These are phyloP conservation scores for Boletus insuetus DNA, from an alignment of 768 basidiomycete genomes.

Conservation along the genomic window DNA sequence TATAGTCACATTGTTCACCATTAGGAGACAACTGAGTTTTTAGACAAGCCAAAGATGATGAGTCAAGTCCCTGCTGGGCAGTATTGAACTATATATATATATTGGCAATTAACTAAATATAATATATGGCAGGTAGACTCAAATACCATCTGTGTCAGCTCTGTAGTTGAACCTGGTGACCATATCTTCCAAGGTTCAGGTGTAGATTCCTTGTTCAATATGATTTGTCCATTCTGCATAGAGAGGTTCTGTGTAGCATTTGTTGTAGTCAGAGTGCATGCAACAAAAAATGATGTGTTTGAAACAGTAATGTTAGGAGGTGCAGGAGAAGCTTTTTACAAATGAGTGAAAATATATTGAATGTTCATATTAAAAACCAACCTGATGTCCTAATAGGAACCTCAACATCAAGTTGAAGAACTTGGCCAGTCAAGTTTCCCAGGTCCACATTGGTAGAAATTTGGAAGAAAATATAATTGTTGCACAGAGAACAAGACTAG, in stretches of 20 bases:
- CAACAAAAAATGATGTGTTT: neutral
- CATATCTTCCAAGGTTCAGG: conserved; percentile 1
- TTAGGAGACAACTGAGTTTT: neutral
- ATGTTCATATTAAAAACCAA: neutral
- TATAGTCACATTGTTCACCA: neutral
- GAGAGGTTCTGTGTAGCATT: neutral
- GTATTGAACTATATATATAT: neutral
- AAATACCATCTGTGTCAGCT: neutral
- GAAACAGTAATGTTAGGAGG: neutral
- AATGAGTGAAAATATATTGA: neutral
- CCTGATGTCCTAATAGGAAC: neutral
- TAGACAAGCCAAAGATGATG: neutral
- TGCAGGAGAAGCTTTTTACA: neutral
- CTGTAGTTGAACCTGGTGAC: neutral
- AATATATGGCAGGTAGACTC: neutral
- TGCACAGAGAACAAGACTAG: neutral
- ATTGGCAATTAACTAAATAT: neutral
- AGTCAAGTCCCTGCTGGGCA: neutral
- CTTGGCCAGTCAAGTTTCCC: neutral
- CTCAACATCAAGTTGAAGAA: neutral
- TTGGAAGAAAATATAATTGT: neutral
- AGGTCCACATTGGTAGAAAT: neutral
- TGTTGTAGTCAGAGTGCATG: conserved; percentile 3
- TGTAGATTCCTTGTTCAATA: neutral
- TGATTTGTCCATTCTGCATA: neutral